These are phyloP conservation scores for Melaleuca quinquenervia DNA, from an alignment of 345 rosid species.

Conservation along the genomic window DNA sequence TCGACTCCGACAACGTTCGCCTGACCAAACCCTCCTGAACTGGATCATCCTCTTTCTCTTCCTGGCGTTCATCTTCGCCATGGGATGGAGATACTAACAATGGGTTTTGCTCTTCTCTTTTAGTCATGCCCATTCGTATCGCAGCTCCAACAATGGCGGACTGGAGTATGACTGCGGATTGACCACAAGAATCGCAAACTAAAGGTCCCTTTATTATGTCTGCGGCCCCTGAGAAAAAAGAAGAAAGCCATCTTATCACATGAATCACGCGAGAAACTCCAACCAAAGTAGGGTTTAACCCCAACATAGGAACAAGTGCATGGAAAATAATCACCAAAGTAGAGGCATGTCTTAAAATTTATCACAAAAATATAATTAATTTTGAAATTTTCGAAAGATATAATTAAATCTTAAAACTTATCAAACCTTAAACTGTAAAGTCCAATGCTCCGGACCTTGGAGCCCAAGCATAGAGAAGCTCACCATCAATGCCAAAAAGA, in stretches of 20 bases:
- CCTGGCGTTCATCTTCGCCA: not conserved
- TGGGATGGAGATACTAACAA: not conserved
- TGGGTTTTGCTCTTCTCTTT: not conserved
- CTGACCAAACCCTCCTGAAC: not conserved
- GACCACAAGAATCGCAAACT: not conserved
- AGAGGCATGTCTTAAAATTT: no score
- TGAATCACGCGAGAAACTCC: not conserved
- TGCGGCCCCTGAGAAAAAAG: not conserved
- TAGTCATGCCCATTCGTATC: not conserved
- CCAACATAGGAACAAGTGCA: no score
- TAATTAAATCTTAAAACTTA: no score
- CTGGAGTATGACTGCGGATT: not conserved
- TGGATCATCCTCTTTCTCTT: not conserved
- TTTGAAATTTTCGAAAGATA: no score
- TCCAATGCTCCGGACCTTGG: no score
- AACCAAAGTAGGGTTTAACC: not conserved
- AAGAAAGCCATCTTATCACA: not conserved
- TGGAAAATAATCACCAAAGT: no score
- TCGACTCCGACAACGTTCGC: conserved; percentile 22
- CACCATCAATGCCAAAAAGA: no score
- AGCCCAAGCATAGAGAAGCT: no score
- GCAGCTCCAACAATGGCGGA: not conserved
- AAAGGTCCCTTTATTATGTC: not conserved
- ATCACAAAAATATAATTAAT: no score
- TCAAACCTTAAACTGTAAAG: no score